phyloP scores from a whole-genome alignment of 495 filamentous ascomycete genomes.

The Cercophora scortea region DNA sequence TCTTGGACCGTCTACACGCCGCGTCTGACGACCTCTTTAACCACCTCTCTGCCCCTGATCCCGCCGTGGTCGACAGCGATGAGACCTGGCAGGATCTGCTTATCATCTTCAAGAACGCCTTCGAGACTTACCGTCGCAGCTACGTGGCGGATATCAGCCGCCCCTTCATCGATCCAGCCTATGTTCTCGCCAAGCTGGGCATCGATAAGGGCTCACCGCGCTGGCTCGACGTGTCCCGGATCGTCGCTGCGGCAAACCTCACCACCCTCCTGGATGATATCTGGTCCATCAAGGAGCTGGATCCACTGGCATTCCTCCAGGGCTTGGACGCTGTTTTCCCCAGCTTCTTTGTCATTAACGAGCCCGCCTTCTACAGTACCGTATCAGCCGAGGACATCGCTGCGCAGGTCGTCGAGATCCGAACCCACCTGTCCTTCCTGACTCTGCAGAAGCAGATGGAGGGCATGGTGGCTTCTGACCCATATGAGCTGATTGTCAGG shows the following conservation, averaged over 20 bases:
- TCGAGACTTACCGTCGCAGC: conserved; percentile 3
- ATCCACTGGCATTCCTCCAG: conserved; percentile 9
- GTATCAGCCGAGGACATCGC: not conserved
- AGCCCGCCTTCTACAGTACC: not conserved
- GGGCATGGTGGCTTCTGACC: conserved; percentile 1
- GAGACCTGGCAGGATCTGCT: conserved; percentile 9
- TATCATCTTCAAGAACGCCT: not conserved
- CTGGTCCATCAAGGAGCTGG: not conserved
- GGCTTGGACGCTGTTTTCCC: conserved; percentile 11
- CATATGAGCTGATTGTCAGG: conserved; percentile 2
- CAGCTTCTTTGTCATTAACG: not conserved
- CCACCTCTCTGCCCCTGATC: conserved; percentile 3
- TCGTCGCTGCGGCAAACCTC: conserved; percentile 14
- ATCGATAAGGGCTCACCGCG: not conserved
- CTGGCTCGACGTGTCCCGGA: not conserved
- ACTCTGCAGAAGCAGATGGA: conserved; percentile 2
- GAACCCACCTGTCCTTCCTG: conserved; percentile 15
- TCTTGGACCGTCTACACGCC: conserved; percentile 4
- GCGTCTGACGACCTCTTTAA: conserved; percentile 12
- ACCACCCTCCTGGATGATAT: conserved; percentile 11
- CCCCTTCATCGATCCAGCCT: conserved; percentile 8
- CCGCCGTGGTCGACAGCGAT: not conserved
- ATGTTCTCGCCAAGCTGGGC: conserved; percentile 6
- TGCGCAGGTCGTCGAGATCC: conserved; percentile 13
- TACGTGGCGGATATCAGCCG: conserved; percentile 3